phyloP scores from a whole-genome alignment of 78 protist genomes.

The Dictyostelium firmibasis region DNA sequence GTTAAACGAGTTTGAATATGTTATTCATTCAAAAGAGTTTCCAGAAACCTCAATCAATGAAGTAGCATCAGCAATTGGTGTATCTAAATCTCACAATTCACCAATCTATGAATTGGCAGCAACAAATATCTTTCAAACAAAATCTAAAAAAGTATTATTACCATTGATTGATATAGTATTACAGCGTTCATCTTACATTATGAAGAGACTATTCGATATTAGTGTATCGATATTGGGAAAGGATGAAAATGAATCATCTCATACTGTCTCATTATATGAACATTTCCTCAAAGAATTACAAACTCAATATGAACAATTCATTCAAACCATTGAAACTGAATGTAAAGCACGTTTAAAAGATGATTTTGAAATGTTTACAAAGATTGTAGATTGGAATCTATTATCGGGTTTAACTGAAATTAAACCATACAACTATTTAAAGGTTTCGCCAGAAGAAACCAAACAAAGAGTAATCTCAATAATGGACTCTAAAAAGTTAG shows the following conservation, averaged over 20 bases:
- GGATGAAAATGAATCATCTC: slow-evolving; percentile 31
- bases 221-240: slow-evolving; percentile 43
- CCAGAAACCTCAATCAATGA: slow-evolving; percentile 87
- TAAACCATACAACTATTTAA: slow-evolving; percentile 72
- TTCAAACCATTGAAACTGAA: slow-evolving; percentile 62
- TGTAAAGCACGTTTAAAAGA: slow-evolving; percentile 58
- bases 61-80: slow-evolving; percentile 88
- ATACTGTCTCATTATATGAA: slow-evolving; percentile 60
- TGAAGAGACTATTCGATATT: slow-evolving; percentile 78
- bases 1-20: slow-evolving; percentile 84
- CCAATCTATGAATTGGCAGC: slow-evolving; percentile 87
- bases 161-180: slow-evolving; percentile 77
- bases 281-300: slow-evolving; percentile 46
- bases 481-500: slow-evolving; percentile 38
- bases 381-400: slow-evolving; percentile 87
- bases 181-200: slow-evolving; percentile 45
- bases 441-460: slow-evolving; percentile 80
- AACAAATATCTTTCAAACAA: slow-evolving; percentile 75
- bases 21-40: slow-evolving; percentile 83
- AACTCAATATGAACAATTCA: slow-evolving; percentile 35
- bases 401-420: slow-evolving; percentile 21
- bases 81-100: slow-evolving; percentile 73
- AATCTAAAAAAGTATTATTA: slow-evolving; percentile 57
- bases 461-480: slow-evolving; percentile 79
- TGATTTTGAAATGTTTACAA: slow-evolving; percentile 88